Evolutionary conservation across 306 rosid genomes (phyloP), one percentile per base, ranked within the genome.

Genomic region (Urtica urens): DNA sequence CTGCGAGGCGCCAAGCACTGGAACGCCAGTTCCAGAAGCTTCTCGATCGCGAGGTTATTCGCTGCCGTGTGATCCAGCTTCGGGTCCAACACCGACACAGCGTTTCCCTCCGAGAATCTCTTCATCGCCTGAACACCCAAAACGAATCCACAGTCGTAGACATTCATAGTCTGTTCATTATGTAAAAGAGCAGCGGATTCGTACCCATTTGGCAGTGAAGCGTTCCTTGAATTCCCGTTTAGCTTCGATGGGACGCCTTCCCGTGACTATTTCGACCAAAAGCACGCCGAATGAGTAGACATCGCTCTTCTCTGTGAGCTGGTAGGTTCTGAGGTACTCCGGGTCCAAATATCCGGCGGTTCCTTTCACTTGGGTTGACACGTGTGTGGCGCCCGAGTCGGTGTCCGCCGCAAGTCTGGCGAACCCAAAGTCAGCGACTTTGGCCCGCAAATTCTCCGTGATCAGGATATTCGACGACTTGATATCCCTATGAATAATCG

Each of bases 261-360:
- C 96, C 12, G 99, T 77, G 64, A 79, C 78, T 22, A 85, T 77
- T 65, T 92, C 99, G 67, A 92, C 88, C 69, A 92, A 72, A 45
- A 92, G 64, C 60, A 92, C 86, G 17, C 99, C 99, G 60, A 85
- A 92, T 10, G 99, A 92, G 61, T 79, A 92, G 41, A 85, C 95
- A n/a, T 92, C 99, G 61, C 99, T 92, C 70, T 85, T 92, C 40
- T 85, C 96, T 4, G 96, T 92, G 30, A 92, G 93, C 38, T 82
- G 99, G 61, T 92, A 82, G 23, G 96, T 85, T 73, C 68, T 85
- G 41, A 92, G 71, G 78, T 92, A 92, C 57, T 92, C 99, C 13
- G 99, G 99, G 46, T 92, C 99, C 83, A 92, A 73, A 75, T 92
- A 92, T 35, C 99, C 99, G n/a, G 99, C 99, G 20, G 99, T 85